Evolutionary conservation across 371 early-diverging fungal species (phyloP).

Genomic region (Apophysomyces trapeziformis): DNA sequence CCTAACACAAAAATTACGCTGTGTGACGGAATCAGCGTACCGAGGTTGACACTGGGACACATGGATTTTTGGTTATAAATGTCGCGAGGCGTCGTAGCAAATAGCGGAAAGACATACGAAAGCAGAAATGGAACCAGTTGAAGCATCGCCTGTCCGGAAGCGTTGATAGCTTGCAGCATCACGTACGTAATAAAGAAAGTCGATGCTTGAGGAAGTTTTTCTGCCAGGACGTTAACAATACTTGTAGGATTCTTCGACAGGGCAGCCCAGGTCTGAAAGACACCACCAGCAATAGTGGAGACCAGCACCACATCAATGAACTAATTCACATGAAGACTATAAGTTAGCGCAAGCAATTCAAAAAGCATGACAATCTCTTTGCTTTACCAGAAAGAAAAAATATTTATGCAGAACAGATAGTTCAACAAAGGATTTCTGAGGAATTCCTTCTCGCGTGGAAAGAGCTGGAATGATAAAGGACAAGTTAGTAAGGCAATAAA

Average conservation of each 20-base stretch:
- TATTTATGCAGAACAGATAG: slow-evolving; percentile 66
- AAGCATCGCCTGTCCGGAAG: slow-evolving; percentile 69
- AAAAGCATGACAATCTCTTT: no score
- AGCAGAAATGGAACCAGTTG: slow-evolving; percentile 69
- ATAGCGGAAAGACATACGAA: slow-evolving; percentile 65
- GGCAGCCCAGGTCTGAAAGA: slow-evolving; percentile 49
- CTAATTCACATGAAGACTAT: slow-evolving; percentile 26
- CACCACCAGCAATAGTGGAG: slow-evolving; percentile 72
- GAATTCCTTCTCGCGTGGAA: slow-evolving; percentile 72
- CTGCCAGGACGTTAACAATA: slow-evolving; percentile 57
- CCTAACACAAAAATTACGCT: slow-evolving; percentile 69
- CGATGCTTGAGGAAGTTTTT: slow-evolving; percentile 68
- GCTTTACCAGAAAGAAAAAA: slow-evolving; percentile 72
- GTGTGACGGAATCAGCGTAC: slow-evolving; percentile 64
- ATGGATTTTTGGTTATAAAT: slow-evolving; percentile 57
- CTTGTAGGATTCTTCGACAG: slow-evolving; percentile 51
- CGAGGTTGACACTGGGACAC: slow-evolving; percentile 47
- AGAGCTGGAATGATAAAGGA: slow-evolving; percentile 32
- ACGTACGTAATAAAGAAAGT: slow-evolving; percentile 86
- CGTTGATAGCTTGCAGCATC: slow-evolving; percentile 70
- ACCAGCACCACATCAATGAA: slow-evolving; percentile 84
- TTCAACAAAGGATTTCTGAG: slow-evolving; percentile 65
- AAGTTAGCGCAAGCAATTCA: no score
- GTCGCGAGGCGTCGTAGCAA: slow-evolving; percentile 79
- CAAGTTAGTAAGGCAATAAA: slow-evolving; percentile 6